phyloP scores from a whole-genome alignment of 148 eudicot genomes.

The Spergularia bocconei region DNA sequence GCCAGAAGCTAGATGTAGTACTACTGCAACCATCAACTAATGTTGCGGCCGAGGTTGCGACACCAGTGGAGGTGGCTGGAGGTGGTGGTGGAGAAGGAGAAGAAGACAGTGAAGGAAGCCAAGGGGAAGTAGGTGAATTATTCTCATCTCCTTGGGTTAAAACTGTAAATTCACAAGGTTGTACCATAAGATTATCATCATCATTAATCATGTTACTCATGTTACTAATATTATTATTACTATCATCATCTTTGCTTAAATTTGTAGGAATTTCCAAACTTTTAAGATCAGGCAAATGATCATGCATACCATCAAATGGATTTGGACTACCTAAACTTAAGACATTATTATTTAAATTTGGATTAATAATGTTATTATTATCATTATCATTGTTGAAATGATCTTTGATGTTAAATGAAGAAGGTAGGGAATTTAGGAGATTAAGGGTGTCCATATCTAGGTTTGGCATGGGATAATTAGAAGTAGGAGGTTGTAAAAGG shows the following conservation, averaged over 20 bases:
- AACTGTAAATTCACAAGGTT: constrained; percentile 26
- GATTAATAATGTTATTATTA: too few species aligned
- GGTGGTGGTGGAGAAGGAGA: constrained; percentile 38
- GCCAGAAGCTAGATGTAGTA: constrained; percentile 47
- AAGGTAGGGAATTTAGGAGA: constrained; percentile 50
- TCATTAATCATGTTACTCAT: constrained; percentile 18
- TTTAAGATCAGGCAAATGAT: constrained; percentile 62
- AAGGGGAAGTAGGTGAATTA: constrained; percentile 39
- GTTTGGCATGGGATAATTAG: constrained; percentile 27
- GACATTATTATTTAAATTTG: too few species aligned
- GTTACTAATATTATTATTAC: neutral
- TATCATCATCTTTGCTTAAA: constrained; percentile 4
- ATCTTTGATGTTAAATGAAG: constrained; percentile 24
- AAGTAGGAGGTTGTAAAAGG: constrained; percentile 55
- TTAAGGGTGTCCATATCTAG: constrained; percentile 52
- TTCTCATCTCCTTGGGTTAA: constrained; percentile 34
- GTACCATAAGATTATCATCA: constrained; percentile 16
- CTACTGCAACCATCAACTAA: constrained; percentile 44
- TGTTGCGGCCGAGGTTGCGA: constrained; percentile 26
- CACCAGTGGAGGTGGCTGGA: constrained; percentile 9
- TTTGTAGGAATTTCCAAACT: constrained; percentile 22
- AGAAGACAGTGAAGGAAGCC: constrained; percentile 43
- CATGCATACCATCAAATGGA: constrained; percentile 28
- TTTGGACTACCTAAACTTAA: constrained; percentile 12
- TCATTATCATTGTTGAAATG: neutral